Percentiles rank a stretch among this genome's conserved stretches.
These are phyloP conservation scores for Colletotrichum tamarilloi DNA, from an alignment of 2,329 filamentous ascomycete genomes.

Conservation along the genomic window DNA sequence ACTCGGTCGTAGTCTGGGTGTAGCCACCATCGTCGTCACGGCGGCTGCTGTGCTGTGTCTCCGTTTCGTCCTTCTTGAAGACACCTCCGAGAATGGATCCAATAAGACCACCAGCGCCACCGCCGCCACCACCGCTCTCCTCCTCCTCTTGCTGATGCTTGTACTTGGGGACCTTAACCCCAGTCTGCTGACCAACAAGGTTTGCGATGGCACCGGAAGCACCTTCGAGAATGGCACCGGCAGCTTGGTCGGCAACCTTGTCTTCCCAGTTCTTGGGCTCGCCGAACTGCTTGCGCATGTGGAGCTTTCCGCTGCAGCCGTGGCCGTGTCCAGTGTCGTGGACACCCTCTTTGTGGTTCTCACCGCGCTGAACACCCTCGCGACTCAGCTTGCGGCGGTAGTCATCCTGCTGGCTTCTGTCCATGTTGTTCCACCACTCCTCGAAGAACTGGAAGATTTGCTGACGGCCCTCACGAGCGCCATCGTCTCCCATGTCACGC, in stretches of 20 bases:
- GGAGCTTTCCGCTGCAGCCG: slow-evolving; percentile 81
- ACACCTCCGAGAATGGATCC: slow-evolving; percentile 74
- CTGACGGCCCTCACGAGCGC: slow-evolving; percentile 75
- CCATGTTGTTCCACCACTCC: slow-evolving; percentile 83
- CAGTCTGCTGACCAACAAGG: slow-evolving; percentile 58
- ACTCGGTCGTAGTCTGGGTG: slow-evolving; percentile 70
- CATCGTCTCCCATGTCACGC: slow-evolving; percentile 75
- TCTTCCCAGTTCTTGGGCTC: slow-evolving; percentile 63
- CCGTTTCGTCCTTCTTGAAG: slow-evolving; percentile 65
- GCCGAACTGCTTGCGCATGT: slow-evolving; percentile 76
- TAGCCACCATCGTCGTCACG: slow-evolving; percentile 71
- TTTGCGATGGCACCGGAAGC: slow-evolving; percentile 64
- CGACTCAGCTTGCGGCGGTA: slow-evolving; percentile 82
- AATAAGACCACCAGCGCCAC: slow-evolving; percentile 76
- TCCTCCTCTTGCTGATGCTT: slow-evolving; percentile 48
- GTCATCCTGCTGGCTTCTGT: slow-evolving; percentile 69
- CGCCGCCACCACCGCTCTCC: slow-evolving; percentile 64
- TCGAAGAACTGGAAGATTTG: slow-evolving; percentile 84
- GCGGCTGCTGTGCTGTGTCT: slow-evolving; percentile 62
- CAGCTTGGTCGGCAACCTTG: slow-evolving; percentile 66
- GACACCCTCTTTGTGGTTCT: slow-evolving; percentile 89
- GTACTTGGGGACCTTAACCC: slow-evolving; percentile 51
- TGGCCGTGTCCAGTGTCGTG: slow-evolving; percentile 87
- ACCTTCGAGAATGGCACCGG: slow-evolving; percentile 67
- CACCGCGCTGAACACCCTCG: slow-evolving; percentile 78